phyloP scores from a whole-genome alignment of 2,329 filamentous ascomycete species.

The Aureobasidium uvarum region DNA sequence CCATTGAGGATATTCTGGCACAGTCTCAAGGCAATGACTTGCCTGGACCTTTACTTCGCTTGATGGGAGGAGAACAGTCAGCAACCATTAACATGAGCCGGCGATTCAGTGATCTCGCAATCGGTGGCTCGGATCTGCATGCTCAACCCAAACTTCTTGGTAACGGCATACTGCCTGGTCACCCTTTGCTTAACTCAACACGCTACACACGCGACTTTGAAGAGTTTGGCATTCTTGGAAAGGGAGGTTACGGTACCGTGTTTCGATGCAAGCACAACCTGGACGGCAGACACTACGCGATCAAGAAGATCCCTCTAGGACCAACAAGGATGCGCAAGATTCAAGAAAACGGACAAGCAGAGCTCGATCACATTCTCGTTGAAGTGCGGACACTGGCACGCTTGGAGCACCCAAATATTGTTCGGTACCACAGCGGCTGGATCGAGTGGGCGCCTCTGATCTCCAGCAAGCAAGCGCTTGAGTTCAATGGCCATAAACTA shows the following conservation, averaged over 20 bases:
- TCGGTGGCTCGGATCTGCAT: conserved; percentile 12
- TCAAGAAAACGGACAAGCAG: conserved; percentile 52
- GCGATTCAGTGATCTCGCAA: neutral
- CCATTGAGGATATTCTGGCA: conserved; percentile 7
- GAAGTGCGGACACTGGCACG: conserved; percentile 62
- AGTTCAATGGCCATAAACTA: conserved; percentile 20
- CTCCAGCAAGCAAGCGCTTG: conserved; percentile 18
- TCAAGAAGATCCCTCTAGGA: conserved; percentile 64
- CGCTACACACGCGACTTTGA: conserved; percentile 53
- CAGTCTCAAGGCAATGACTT: conserved; percentile 4
- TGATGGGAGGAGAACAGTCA: conserved; percentile 21
- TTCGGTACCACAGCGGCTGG: conserved; percentile 66
- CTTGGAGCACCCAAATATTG: conserved; percentile 64
- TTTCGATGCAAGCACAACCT: conserved; percentile 61
- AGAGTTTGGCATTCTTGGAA: conserved; percentile 58
- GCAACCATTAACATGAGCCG: conserved; percentile 6
- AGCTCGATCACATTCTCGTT: conserved; percentile 57
- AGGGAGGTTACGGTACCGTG: conserved; percentile 64
- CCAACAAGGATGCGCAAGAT: conserved; percentile 53
- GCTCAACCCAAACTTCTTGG: conserved; percentile 8
- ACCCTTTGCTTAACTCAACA: conserved; percentile 38
- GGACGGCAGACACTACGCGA: conserved; percentile 61
- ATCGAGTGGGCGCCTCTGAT: conserved; percentile 48
- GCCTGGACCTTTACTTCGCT: conserved; percentile 21
- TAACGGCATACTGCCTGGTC: conserved; percentile 25